Evolutionary conservation across 1,139 yeast genomes (phyloP).

Genomic region (Zhuliangozyma blackwelliae): DNA sequence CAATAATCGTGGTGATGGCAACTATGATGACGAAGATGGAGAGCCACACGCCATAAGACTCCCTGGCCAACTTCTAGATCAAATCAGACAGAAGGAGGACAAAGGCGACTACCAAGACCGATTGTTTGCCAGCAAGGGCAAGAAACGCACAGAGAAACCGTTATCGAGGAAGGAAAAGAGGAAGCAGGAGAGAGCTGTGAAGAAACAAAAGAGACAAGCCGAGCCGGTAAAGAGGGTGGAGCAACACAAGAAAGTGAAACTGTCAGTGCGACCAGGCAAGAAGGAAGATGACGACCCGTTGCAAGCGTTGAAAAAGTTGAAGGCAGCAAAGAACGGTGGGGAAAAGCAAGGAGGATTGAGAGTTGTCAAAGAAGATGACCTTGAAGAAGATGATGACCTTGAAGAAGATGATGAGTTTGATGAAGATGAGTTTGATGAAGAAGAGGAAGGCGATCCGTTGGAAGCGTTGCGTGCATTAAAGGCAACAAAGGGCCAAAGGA

Average conservation of each 20-base stretch:
- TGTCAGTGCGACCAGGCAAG: neutral
- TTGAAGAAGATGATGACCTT: constrained; percentile 19
- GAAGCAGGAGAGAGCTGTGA: constrained; percentile 49
- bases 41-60: constrained; percentile 51
- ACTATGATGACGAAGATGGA: constrained; percentile 6
- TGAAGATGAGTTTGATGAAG: constrained; percentile 13
- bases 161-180: constrained; percentile 53
- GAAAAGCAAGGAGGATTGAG: constrained; percentile 13
- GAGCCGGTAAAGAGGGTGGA: neutral
- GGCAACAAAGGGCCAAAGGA: constrained; percentile 2
- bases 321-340: constrained; percentile 18
- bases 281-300: constrained; percentile 20
- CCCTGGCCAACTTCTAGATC: constrained; percentile 66
- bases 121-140: constrained; percentile 21
- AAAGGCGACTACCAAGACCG: constrained; percentile 31
- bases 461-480: constrained; percentile 17
- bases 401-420: constrained; percentile 12
- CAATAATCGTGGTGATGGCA: neutral
- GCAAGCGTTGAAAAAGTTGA: constrained; percentile 19
- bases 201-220: constrained; percentile 38
- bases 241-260: no score
- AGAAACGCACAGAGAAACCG: constrained; percentile 21
- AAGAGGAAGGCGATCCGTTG: constrained; percentile 24
- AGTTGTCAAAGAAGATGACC: constrained; percentile 27
- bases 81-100: constrained; percentile 46